Evolutionary conservation across 768 basidiomycete species (phyloP), one percentile per base, ranked within the genome.

Genomic region (Leucosporidium scottii): DNA sequence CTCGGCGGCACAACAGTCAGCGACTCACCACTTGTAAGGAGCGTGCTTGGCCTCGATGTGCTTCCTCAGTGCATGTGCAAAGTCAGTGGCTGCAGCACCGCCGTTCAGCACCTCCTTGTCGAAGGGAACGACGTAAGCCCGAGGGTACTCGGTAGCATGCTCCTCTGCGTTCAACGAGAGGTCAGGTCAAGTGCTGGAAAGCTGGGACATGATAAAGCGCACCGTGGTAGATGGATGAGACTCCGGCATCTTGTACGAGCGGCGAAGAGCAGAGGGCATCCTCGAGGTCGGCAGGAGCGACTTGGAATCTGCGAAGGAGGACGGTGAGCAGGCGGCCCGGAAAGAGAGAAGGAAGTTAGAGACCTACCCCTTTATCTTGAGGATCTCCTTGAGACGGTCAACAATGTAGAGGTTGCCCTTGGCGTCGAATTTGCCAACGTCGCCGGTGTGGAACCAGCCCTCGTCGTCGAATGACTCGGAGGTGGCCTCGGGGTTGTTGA

Each of bases 301-400:
- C 76, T 67, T 76, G 76, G 71, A 74, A 76, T 6, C 74, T 69
- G 65, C 12, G 21, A 28, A 48, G 23, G 30, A 48, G 15, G 28
- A 39, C 21, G 56, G 18, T 44, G 23, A 27, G 47, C 21, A 50
- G 23, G 49, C 27, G 9, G 25, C 12, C 23, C 28, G 18, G 27
- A 9, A 23, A 50, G 27, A 9, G 17, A 50, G 13, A 21, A 54
- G 25, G 7, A 36, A 23, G 10, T 9, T 1, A 4, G 9, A 31
- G n/a, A 27, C 66, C 30, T 17, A 72, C 69, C 75, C 75, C 56
- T 76, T 76, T 60, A 75, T 73, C 58, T 77, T 77, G 64, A 77
- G 73, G 25, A 77, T 65, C 62, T 77, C 73, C 70, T 75, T 75
- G 23, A 69, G 28, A 13, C 71, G 59, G 53, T 72, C 71, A 4